Evolutionary conservation across 2,329 filamentous ascomycete genomes (phyloP), one percentile per base, ranked within the genome.

Genomic region (Polytolypa hystricis): DNA sequence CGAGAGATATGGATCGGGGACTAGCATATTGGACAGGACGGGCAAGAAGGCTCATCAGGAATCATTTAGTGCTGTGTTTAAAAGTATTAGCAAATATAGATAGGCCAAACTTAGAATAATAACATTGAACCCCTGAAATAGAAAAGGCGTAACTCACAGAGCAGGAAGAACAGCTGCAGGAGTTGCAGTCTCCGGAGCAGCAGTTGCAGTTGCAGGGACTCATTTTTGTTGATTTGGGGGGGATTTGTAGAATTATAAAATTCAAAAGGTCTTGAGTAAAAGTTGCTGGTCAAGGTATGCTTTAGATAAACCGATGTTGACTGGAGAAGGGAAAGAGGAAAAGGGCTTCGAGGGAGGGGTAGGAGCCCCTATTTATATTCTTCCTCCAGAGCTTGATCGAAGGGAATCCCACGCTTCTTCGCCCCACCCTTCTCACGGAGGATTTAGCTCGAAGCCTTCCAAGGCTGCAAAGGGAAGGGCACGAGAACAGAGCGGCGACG

Each of bases 131-230:
- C n/a, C n/a, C n/a, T n/a, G n/a, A n/a, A n/a, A n/a, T n/a, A n/a
- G n/a, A n/a, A n/a, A n/a, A n/a, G n/a, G n/a, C n/a, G n/a, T n/a
- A 18, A 49, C 57, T 44, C 54, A 62, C 60, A 28, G 32, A 47
- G 59, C 60, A 63, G 46, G 37, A 47, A 35, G 18, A 37, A 57
- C 60, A 63, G 33, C 55, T 52, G 57, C 60, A 63, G 37, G 50
- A 51, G 46, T 52, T 55, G 57, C 60, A 62, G 38, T 55, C 42
- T 45, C 56, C 55, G 44, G 51, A 45, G 57, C 58, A 62, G 55
- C 54, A 56, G 56, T 53, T 58, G 57, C 60, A 63, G 33, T 40
- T 33, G 52, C 58, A 62, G 52, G 59, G 58, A 56, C 49, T 50
- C 59, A 62, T 63, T 37, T 45, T 59, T 52, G 46, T 45, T 45